Evolutionary conservation across 2,329 filamentous ascomycete species (phyloP).

Genomic region (Biscogniauxia mediterranea): DNA sequence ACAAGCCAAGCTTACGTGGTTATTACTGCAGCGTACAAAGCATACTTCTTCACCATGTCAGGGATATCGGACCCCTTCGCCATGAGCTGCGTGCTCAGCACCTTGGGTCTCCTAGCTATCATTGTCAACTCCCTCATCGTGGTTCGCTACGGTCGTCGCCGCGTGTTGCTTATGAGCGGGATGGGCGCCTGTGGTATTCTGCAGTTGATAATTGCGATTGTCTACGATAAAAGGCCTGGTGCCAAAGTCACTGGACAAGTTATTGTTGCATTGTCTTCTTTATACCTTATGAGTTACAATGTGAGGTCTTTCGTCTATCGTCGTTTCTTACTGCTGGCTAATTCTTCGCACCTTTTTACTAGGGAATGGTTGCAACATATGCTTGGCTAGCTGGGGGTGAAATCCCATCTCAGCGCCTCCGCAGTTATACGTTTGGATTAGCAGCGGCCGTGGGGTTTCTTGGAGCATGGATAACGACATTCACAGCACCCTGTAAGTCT

Average conservation of each 20-base stretch:
- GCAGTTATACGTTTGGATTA: constrained; percentile 50
- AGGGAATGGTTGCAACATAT: constrained; percentile 48
- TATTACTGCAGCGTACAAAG: constrained; percentile 40
- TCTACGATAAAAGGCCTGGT: constrained; percentile 41
- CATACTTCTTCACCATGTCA: constrained; percentile 56
- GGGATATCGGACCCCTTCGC: constrained; percentile 48
- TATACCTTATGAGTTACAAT: constrained; percentile 51
- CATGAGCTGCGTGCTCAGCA: constrained; percentile 49
- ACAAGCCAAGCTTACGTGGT: neutral
- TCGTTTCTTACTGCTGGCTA: neutral
- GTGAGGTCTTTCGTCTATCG: constrained; percentile 30
- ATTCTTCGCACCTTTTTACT: neutral
- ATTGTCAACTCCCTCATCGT: constrained; percentile 48
- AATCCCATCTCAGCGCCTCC: constrained; percentile 50
- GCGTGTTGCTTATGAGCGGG: constrained; percentile 47
- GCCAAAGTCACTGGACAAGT: constrained; percentile 36
- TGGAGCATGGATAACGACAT: constrained; percentile 50
- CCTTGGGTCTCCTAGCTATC: constrained; percentile 48
- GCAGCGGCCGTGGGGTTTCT: constrained; percentile 48
- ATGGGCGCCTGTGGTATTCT: constrained; percentile 46
- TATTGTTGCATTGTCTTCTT: constrained; percentile 45
- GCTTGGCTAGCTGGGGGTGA: constrained; percentile 53
- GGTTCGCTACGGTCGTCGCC: constrained; percentile 46
- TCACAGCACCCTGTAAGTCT: constrained; percentile 47
- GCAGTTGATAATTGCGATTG: constrained; percentile 49